These are phyloP conservation scores for Cyberlindnera lachancei DNA, from an alignment of 805 yeast species.

Conservation along the genomic window DNA sequence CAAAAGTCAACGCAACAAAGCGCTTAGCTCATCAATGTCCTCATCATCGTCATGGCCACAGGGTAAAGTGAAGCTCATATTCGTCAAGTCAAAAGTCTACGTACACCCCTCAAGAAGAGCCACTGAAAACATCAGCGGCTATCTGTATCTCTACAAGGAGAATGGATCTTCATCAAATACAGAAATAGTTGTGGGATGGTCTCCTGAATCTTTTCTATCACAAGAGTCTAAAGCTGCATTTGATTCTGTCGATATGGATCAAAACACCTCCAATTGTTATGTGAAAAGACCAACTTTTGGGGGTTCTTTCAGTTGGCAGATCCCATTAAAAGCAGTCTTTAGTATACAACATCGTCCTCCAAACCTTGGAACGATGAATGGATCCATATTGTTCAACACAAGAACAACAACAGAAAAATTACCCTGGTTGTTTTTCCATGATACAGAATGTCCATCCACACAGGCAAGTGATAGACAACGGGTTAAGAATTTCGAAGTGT, in stretches of 20 bases:
- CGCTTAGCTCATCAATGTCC: too few species aligned
- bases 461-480: slow-evolving; percentile 49
- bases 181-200: slow-evolving; percentile 59
- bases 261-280: slow-evolving; percentile 17
- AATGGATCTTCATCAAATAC: slow-evolving; percentile 36
- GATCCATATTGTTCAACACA: slow-evolving; percentile 72
- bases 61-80: slow-evolving; percentile 24
- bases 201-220: slow-evolving; percentile 39
- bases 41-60: too few species aligned
- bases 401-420: slow-evolving; percentile 50
- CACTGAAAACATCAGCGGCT: slow-evolving; percentile 76
- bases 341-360: slow-evolving; percentile 83
- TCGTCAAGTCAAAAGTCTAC: slow-evolving; percentile 62
- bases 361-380: slow-evolving; percentile 85
- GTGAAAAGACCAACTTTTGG: slow-evolving; percentile 45
- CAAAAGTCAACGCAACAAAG: too few species aligned
- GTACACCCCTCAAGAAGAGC: slow-evolving; percentile 74
- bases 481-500: slow-evolving; percentile 67
- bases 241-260: slow-evolving; percentile 39
- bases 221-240: slow-evolving; percentile 40
- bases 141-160: slow-evolving; percentile 55
- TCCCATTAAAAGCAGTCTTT: slow-evolving; percentile 53
- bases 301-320: slow-evolving; percentile 60
- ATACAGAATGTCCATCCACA: slow-evolving; percentile 76
- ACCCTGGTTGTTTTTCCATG: slow-evolving; percentile 90